Base-by-base conservation (phyloP, 257 asterid species). In the Salvia rosmarinus region DNA sequence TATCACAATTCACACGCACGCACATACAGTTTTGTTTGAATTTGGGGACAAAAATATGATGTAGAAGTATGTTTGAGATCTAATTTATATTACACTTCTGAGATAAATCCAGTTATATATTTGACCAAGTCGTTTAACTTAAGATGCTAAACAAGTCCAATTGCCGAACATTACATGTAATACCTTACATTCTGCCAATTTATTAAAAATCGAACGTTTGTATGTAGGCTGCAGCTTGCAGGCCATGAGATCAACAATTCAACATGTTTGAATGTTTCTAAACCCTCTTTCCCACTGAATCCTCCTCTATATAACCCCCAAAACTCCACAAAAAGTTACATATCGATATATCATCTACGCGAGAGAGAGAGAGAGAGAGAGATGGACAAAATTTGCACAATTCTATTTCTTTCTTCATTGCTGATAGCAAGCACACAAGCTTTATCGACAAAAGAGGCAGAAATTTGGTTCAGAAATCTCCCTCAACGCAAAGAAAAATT, bases 211-310 rank as follows among this genome's bases (percentile, higher is more conserved):
- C 4, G 20, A 28, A 56, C 28, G 63, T 56, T 28, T 56, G 37
- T 28, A 23, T 9, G 59, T 20, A 55, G 0, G 34, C 19, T 20
- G 13, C 30, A 52, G 59, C 60, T 17, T 51, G 62, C 63, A 56
- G 37, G 39, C 63, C 59, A 52, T 32, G 11, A 11, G 2, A 56
- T 28, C 4, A 39, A 39, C 8, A 8, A 37, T 39, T 39, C 44
- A 54, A 9, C 68, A 57, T 66, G 68, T 65, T 67, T 74, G 74
- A 74, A 43, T 66, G 5, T 40, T 66, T 58, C 73, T 34, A 25
- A 13, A 13, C 20, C 54, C 35, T n/a, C 2, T 0, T 30, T 42
- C 39, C 77, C 28, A 23, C 47, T 12, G 37, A 44, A 37, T n/a
- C 35, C 20, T 0, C 67, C 78, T 46, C 1, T 50, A 50, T 16